A percentile compares a stretch with the other conserved stretches of the same genome.
phyloP scores from a whole-genome alignment of 1,284 basidiomycete genomes.

The Moesziomyces parantarcticus region DNA sequence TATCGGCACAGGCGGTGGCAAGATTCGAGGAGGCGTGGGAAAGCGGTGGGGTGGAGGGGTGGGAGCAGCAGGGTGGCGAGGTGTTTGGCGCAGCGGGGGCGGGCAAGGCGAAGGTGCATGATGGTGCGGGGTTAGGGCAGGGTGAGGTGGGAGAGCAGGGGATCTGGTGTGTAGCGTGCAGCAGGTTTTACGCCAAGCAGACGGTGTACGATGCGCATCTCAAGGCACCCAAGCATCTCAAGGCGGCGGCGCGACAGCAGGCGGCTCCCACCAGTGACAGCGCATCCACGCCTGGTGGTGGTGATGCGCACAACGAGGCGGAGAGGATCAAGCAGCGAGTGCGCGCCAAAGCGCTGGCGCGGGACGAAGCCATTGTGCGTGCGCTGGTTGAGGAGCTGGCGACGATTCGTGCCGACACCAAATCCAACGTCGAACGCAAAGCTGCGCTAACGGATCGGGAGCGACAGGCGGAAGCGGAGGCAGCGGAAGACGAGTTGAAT shows the following conservation, averaged over 20 bases:
- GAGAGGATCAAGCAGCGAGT: conserved; percentile 35
- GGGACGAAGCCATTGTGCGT: conserved; percentile 52
- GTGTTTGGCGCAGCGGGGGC: conserved; percentile 27
- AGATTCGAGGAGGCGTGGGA: conserved; percentile 87
- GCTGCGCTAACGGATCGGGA: conserved; percentile 96
- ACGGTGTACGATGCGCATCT: conserved; percentile 97
- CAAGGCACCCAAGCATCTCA: conserved; percentile 92
- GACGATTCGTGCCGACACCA: conserved; percentile 72
- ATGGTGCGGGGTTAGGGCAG: conserved; percentile 7
- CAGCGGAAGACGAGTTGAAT: conserved; percentile 56
- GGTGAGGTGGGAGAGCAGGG: conserved; percentile 70
- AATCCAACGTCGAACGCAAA: conserved; percentile 93
- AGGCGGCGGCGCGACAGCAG: conserved; percentile 80
- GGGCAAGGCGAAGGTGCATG: conserved; percentile 64
- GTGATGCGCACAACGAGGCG: conserved; percentile 12
- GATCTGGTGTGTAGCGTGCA: conserved; percentile 95
- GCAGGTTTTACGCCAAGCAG: conserved; percentile 93
- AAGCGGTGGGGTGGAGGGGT: conserved; percentile 77
- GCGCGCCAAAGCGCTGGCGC: conserved; percentile 51
- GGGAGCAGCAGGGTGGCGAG: conserved; percentile 73
- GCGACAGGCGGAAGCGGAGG: conserved; percentile 90
- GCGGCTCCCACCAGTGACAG: conserved; percentile 8
- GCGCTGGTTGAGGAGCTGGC: conserved; percentile 39
- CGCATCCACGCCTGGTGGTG: not conserved
- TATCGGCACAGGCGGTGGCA: conserved; percentile 75